These are phyloP conservation scores for Glycine soja DNA, from an alignment of 306 rosid species.

Conservation along the genomic window DNA sequence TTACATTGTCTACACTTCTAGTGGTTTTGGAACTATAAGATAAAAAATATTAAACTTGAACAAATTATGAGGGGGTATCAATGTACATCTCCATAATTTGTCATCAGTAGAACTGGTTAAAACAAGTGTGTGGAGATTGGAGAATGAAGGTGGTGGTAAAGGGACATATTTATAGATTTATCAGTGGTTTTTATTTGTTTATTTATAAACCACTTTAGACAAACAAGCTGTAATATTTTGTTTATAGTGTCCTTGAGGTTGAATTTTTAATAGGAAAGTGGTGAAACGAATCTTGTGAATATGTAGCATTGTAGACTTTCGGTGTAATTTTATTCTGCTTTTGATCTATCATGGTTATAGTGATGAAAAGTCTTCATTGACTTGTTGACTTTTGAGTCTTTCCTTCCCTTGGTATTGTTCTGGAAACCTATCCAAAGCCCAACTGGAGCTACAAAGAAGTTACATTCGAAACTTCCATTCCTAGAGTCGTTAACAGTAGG, in stretches of 20 bases:
- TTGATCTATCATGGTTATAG: not conserved
- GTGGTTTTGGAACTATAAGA: not conserved
- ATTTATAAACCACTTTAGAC: not conserved
- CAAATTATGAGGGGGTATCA: not conserved
- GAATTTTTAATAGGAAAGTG: not conserved
- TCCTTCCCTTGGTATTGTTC: not conserved
- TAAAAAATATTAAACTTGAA: not conserved
- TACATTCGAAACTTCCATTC: not conserved
- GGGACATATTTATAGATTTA: not conserved
- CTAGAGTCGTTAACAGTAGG: not conserved
- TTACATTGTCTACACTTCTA: not conserved
- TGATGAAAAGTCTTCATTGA: not conserved
- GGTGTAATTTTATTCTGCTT: not conserved
- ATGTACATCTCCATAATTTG: constrained; percentile 9
- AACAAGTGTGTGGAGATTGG: not conserved
- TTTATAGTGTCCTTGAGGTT: not conserved
- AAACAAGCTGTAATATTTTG: not conserved
- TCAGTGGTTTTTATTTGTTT: not conserved
- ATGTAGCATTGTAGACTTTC: not conserved
- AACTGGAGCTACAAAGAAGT: not conserved
- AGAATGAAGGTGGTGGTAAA: not conserved
- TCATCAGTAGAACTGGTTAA: not conserved
- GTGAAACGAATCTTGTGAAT: not conserved
- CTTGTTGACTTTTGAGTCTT: not conserved
- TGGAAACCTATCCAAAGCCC: not conserved